Evolutionary conservation across 176 grass and related monocot genomes (phyloP), one percentile per base, ranked within the genome.

Genomic region (Guadua angustifolia): DNA sequence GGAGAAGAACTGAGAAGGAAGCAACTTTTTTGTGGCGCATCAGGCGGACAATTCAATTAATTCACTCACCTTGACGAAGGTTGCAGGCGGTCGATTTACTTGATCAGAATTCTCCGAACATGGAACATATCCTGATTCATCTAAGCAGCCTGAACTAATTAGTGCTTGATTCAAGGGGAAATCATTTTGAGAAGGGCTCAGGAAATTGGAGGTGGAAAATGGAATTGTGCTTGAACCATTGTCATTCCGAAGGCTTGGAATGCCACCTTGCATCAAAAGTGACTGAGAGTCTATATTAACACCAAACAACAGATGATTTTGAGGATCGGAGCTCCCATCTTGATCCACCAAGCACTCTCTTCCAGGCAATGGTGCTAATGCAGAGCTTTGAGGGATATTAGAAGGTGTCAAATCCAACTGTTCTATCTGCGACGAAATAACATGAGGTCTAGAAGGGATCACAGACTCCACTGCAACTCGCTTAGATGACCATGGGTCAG

Each of bases 51-150:
- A 52, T 52, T 55, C 52, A 45, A 82, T 40, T 82, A 45, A 82
- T 40, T 82, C 56, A 83, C 86, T 87, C 60, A 99, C 97, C 93
- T 99, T 94, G 22, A 99, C 93, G 61, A 89, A 96, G 56, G 96
- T 87, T 64, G 86, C 75, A 82, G 71, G 38, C 5, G 60, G 80
- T 77, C 25, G 86, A 64, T 91, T 99, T 69, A 92, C 63, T 67
- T 87, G 82, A 70, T 95, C 89, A 45, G 87, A 29, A 90, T 82
- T 91, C 21, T 85, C 89, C 40, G 69, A 70, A 86, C 86, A 88
- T 33, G 80, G 60, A 77, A 70, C 57, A 67, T 87, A 86, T 36
- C 43, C 91, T 49, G 93, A 84, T 67, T 88, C 89, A 75, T 91
- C 89, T 83, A 99, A 89, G 84, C 86, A 88, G 81, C 81, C 79